Evolutionary conservation across 192 early-diverging fungal genomes (phyloP).

Genomic region (Glomus cerebriforme): DNA sequence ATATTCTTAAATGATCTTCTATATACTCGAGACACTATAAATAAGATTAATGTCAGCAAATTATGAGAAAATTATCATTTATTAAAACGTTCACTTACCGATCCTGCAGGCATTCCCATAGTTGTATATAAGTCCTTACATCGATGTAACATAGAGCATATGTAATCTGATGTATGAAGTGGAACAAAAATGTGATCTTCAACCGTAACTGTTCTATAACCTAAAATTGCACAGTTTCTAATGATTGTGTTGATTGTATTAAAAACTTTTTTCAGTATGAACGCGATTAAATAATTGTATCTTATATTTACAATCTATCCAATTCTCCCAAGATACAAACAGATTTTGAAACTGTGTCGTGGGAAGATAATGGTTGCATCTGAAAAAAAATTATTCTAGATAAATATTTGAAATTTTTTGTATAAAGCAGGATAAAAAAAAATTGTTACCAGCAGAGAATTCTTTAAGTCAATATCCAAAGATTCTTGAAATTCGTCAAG

Average conservation of each 20-base stretch:
- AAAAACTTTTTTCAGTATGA: not conserved
- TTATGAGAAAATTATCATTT: not conserved
- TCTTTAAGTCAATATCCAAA: conserved; percentile 46
- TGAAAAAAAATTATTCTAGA: conserved; percentile 16
- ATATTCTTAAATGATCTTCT: conserved; percentile 49
- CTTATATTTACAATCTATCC: conserved; percentile 27
- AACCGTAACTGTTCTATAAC: conserved; percentile 16
- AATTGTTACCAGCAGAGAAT: conserved; percentile 41
- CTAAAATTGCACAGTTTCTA: conserved; percentile 23
- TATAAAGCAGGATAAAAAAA: not conserved
- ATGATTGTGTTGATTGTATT: not conserved
- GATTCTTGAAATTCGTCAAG: conserved; percentile 46
- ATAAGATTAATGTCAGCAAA: not conserved
- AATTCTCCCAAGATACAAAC: conserved; percentile 19
- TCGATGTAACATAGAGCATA: conserved; percentile 30
- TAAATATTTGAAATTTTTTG: no score
- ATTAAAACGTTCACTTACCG: conserved; percentile 35
- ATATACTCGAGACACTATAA: conserved; percentile 47
- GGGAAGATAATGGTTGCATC: conserved; percentile 26
- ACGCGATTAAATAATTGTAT: not conserved
- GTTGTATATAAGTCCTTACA: conserved; percentile 31
- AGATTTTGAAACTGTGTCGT: conserved; percentile 9
- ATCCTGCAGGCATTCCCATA: conserved; percentile 45
- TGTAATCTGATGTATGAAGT: conserved; percentile 35
- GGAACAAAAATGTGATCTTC: conserved; percentile 31